Conservation (phyloP, 805 yeast species). For the Saturnispora halmiae region DNA sequence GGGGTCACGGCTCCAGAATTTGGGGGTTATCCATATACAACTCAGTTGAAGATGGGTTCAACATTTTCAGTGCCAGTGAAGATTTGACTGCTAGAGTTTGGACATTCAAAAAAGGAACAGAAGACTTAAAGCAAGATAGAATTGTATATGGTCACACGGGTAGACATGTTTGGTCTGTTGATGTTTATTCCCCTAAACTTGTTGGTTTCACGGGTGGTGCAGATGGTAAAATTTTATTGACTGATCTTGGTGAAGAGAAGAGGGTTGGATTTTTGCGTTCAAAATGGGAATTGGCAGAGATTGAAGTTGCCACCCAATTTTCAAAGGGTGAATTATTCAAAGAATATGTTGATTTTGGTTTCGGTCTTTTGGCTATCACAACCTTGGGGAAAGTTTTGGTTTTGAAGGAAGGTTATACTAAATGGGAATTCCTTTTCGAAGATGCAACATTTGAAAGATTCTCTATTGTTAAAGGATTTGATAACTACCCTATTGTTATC, state of each 20-base stretch:
- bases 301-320: conserved; percentile 27
- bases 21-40: conserved; percentile 66
- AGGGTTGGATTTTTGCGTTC: conserved; percentile 26
- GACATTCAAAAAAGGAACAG: conserved; percentile 34
- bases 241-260: conserved; percentile 36
- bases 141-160: conserved; percentile 69
- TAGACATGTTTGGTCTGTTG: conserved; percentile 81
- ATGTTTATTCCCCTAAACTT: conserved; percentile 35
- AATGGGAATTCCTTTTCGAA: conserved; percentile 25
- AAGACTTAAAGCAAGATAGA: conserved; percentile 34
- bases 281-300: conserved; percentile 28
- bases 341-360: conserved; percentile 42
- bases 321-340: conserved; percentile 49
- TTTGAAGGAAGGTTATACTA: conserved; percentile 16
- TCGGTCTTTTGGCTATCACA: conserved; percentile 45
- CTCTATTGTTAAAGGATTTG: conserved; percentile 23
- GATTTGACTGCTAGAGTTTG: conserved; percentile 81
- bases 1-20: conserved; percentile 96
- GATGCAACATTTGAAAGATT: conserved; percentile 24
- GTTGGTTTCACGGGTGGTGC: conserved; percentile 85
- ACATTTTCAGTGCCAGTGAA: conserved; percentile 65
- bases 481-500: conserved; percentile 16
- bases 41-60: conserved; percentile 16
- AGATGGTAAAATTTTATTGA: conserved; percentile 71
- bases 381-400: conserved; percentile 47